Evolutionary conservation across 441 rosid species (phyloP).

Genomic region (Syzygium syzygioides): DNA sequence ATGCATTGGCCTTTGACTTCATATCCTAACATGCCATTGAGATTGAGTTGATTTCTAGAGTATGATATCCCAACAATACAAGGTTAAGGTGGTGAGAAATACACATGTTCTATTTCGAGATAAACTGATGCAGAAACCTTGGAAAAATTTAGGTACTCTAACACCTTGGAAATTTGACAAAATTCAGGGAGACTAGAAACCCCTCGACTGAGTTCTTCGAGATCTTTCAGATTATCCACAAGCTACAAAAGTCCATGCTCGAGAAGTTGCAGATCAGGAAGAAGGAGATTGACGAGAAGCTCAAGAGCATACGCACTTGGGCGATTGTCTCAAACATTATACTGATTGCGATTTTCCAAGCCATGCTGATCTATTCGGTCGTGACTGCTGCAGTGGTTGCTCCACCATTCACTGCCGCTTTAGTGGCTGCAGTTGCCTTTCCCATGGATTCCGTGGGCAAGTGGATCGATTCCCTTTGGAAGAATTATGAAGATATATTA

Average conservation of each 20-base stretch:
- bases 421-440: background rate
- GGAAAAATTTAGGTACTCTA: slow-evolving; percentile 13
- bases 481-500: too few species aligned
- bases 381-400: too few species aligned
- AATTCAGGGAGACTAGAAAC: slow-evolving; percentile 62
- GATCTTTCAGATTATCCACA: slow-evolving; percentile 57
- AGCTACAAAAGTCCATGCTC: slow-evolving; percentile 54
- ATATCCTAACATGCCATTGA: background rate
- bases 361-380: too few species aligned
- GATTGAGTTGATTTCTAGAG: background rate
- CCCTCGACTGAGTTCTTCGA: slow-evolving; percentile 72
- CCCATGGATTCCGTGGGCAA: background rate
- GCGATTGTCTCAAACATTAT: slow-evolving; percentile 63
- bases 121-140: background rate
- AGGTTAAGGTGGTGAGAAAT: background rate
- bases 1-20: background rate
- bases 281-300: slow-evolving; percentile 73
- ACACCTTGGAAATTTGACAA: slow-evolving; percentile 72
- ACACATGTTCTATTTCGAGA: background rate
- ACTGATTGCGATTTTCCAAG: slow-evolving; percentile 29
- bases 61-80: background rate
- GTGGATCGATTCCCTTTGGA: background rate
- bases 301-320: slow-evolving; percentile 53
- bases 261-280: slow-evolving; percentile 56
- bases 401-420: background rate